Conservation (phyloP, 768 basidiomycete genomes). For the Lactarius akahatsu region DNA sequence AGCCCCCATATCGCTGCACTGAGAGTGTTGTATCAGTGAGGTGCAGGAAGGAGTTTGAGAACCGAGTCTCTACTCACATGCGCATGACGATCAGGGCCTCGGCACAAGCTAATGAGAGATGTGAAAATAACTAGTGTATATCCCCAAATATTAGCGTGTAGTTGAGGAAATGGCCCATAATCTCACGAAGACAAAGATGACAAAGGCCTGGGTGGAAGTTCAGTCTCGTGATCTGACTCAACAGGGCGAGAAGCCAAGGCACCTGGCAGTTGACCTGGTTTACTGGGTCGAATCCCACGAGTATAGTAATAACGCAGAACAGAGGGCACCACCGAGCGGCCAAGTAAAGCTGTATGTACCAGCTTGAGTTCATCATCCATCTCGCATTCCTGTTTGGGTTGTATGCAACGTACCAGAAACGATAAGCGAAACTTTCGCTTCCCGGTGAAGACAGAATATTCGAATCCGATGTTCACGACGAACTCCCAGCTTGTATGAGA, state of each 20-base stretch:
- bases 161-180: no score
- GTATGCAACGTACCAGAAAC: not conserved
- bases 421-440: not conserved
- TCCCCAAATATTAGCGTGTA: not conserved
- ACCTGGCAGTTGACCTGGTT: not conserved
- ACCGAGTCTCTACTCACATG: conserved; percentile 11
- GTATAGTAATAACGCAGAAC: not conserved
- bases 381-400: not conserved
- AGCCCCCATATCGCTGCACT: conserved; percentile 13
- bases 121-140: conserved; percentile 1
- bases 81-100: conserved; percentile 21
- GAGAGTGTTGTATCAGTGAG: not conserved
- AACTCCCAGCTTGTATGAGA: not conserved
- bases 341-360: not conserved
- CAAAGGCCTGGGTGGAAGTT: not conserved
- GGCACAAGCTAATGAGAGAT: conserved; percentile 8
- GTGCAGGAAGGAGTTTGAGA: not conserved
- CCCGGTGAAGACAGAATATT: not conserved
- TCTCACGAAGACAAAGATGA: not conserved
- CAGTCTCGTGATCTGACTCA: not conserved
- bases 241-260: not conserved
- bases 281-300: not conserved
- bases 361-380: not conserved
- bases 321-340: not conserved
- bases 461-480: not conserved